These are phyloP conservation scores for Leishmania lainsoni DNA, from an alignment of 208 protist species.

Conservation along the genomic window DNA sequence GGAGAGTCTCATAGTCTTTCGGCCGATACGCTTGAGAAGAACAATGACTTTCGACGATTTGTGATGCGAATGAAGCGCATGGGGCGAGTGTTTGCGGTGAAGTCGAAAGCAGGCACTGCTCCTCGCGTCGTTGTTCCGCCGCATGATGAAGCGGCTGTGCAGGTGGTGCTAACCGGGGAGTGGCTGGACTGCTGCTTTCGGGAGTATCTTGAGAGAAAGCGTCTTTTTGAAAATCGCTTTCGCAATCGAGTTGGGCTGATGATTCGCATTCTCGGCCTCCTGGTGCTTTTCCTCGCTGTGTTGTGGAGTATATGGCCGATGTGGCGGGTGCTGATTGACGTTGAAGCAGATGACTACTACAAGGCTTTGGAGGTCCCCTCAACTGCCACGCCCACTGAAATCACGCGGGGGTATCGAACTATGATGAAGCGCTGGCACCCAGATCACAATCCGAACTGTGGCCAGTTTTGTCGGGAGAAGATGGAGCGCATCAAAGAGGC, in stretches of 20 bases:
- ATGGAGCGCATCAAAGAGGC: constrained; percentile 77
- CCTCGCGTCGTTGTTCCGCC: constrained; percentile 10
- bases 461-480: constrained; percentile 56
- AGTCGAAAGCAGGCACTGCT: constrained; percentile 13
- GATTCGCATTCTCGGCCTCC: constrained; percentile 23
- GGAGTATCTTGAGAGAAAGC: constrained; percentile 69
- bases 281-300: constrained; percentile 33
- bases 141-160: constrained; percentile 6
- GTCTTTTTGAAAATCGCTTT: constrained; percentile 43
- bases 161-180: neutral
- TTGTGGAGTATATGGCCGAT: constrained; percentile 68
- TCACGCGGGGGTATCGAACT: constrained; percentile 80
- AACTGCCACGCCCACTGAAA: constrained; percentile 45
- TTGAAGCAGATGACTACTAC: constrained; percentile 68
- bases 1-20: constrained; percentile 14
- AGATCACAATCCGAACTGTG: constrained; percentile 79
- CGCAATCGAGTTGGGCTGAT: constrained; percentile 24
- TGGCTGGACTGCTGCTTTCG: constrained; percentile 76
- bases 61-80: constrained; percentile 32
- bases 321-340: constrained; percentile 78
- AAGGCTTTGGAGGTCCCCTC: constrained; percentile 49
- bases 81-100: constrained; percentile 26
- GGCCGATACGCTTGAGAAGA: constrained; percentile 24
- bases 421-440: constrained; percentile 82
- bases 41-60: constrained; percentile 37